Evolutionary conservation across 495 filamentous ascomycete species (phyloP).

Genomic region (Penicillium turbatum): DNA sequence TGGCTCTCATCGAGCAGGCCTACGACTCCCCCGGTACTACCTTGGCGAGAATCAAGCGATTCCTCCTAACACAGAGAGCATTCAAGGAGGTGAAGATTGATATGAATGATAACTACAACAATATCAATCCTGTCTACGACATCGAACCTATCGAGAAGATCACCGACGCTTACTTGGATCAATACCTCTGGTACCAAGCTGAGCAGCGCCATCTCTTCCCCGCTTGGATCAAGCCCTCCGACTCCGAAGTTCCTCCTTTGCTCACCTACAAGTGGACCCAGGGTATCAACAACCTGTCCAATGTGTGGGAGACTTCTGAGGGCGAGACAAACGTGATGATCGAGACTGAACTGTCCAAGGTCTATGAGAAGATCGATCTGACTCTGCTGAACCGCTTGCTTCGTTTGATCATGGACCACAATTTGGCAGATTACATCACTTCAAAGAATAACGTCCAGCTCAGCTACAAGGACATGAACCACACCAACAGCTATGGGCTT

Average conservation of each 20-base stretch:
- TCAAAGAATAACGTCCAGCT: constrained; percentile 99
- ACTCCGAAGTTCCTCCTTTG: constrained; percentile 96
- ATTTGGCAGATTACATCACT: constrained; percentile 97
- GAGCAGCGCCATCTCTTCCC: constrained; percentile 98
- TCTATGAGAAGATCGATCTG: constrained; percentile 99
- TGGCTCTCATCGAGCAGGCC: constrained; percentile 96
- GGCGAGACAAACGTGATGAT: constrained; percentile 99
- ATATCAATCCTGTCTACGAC: constrained; percentile 98
- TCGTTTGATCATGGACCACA: constrained; percentile 98
- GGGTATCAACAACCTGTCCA: constrained; percentile 98
- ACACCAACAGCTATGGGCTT: constrained; percentile 97
- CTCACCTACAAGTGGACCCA: constrained; percentile 99
- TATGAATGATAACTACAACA: constrained; percentile 99
- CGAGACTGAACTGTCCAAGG: constrained; percentile 95
- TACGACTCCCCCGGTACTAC: constrained; percentile 98
- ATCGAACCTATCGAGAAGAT: constrained; percentile 99
- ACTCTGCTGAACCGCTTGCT: constrained; percentile 91
- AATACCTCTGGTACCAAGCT: constrained; percentile 99
- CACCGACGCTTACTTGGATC: constrained; percentile 97
- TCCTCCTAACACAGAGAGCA: constrained; percentile 91
- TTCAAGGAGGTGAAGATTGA: constrained; percentile 99
- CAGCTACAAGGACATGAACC: constrained; percentile 99
- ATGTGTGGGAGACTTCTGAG: constrained; percentile 92
- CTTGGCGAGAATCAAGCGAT: constrained; percentile 93
- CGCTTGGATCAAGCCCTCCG: constrained; percentile 98